These are phyloP conservation scores for Carallia pectinifolia DNA, from an alignment of 345 rosid genomes.

Conservation along the genomic window DNA sequence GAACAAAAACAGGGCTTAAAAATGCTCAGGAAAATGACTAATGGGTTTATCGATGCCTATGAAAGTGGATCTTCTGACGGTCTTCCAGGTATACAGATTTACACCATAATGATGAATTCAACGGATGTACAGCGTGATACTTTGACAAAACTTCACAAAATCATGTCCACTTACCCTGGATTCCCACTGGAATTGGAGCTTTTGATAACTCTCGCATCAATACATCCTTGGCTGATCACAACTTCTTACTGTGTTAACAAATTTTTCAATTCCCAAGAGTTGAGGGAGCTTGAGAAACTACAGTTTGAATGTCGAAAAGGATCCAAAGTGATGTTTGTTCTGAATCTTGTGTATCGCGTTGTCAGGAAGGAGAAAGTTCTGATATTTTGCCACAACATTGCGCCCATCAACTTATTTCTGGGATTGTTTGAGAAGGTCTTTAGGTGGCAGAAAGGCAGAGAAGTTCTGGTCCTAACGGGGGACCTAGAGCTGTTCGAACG, in stretches of 20 bases:
- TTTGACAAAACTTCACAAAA: slow-evolving; percentile 55
- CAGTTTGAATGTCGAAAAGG: slow-evolving; percentile 62
- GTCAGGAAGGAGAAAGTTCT: slow-evolving; percentile 70
- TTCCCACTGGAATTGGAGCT: slow-evolving; percentile 86
- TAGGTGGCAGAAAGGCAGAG: slow-evolving; percentile 73
- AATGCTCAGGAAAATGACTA: slow-evolving; percentile 75
- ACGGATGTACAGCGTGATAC: slow-evolving; percentile 62
- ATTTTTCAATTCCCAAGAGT: slow-evolving; percentile 48
- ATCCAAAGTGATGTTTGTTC: slow-evolving; percentile 87
- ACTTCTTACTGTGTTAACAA: slow-evolving; percentile 63
- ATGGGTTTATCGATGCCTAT: slow-evolving; percentile 74
- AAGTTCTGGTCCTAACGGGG: slow-evolving; percentile 71
- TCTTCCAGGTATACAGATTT: slow-evolving; percentile 90
- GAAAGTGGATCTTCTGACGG: slow-evolving; percentile 63
- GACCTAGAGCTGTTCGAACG: slow-evolving; percentile 87
- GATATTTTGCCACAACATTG: slow-evolving; percentile 92
- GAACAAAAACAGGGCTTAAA: slow-evolving; percentile 78
- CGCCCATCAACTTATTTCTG: slow-evolving; percentile 64
- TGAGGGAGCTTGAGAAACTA: slow-evolving; percentile 52
- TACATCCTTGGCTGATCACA: slow-evolving; percentile 80
- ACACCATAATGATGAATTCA: slow-evolving; percentile 85
- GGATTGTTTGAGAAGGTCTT: slow-evolving; percentile 70
- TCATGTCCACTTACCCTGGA: slow-evolving; percentile 59
- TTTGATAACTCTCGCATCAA: slow-evolving; percentile 78
- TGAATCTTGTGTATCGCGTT: slow-evolving; percentile 76